Base-by-base conservation (phyloP, 805 yeast species). In the Pachysolen tannophilus region DNA sequence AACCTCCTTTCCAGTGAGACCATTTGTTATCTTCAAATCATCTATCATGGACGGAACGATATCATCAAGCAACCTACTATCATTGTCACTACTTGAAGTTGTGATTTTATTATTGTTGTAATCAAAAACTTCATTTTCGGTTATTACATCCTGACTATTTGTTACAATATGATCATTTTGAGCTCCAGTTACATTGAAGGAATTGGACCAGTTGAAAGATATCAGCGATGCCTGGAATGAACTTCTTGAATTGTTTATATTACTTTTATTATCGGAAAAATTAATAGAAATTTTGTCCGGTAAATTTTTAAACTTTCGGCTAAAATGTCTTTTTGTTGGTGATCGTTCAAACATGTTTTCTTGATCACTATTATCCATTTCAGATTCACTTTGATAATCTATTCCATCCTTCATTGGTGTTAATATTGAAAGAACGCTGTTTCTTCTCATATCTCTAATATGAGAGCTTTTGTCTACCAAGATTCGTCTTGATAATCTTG, bases 161-260 rank as follows among this genome's bases (percentile, higher is more conserved):
- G 37, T 30, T 6, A 37, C 38, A 20, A 27, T 41, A 25, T 34
- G 31, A 25, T 43, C 38, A 9, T 26, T 42, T 20, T 25, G n/a
- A 20, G 10, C 24, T 11, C 15, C 18, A 11, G 20, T 32, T 18
- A 33, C 37, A 32, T 56, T 55, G 25, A 50, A 42, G 6, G 60
- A 55, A 27, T 48, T 44, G 1, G 65, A 58, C 65, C 65, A 60
- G 32, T 60, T 49, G 49, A 58, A 50, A 2, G 61, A 54, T 13
- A 56, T 55, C 2, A 60, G 54, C 2, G 63, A 61, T 3, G 58
- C 47, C 17, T 46, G 44, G 41, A 58, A 58, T 8, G 61, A 54
- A n/a, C n/a, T n/a, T n/a, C n/a, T n/a, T n/a, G n/a, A n/a, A n/a
- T n/a, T n/a, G n/a, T n/a, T 24, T 11, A 13, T 23, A 26, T 20